phyloP scores from a whole-genome alignment of 2,329 filamentous ascomycete species.

The Talaromyces amestolkiae region DNA sequence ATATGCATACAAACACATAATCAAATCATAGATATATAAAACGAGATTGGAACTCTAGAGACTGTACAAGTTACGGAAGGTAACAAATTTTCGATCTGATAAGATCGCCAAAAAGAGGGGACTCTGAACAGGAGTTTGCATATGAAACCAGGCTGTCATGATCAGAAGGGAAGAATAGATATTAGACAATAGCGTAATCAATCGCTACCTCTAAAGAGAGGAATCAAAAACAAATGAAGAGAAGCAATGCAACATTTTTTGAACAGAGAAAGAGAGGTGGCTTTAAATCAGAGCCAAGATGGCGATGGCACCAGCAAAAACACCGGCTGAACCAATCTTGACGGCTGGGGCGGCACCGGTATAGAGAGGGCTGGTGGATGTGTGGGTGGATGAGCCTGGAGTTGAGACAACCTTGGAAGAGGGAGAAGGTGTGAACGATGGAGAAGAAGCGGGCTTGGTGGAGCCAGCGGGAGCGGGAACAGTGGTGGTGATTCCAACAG shows the following conservation, averaged over 20 bases:
- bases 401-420: background rate
- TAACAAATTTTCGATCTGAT: background rate
- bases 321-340: conserved; percentile 7
- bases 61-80: conserved; percentile 8
- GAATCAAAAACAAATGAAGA: background rate
- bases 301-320: conserved; percentile 10
- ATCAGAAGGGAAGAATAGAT: conserved; percentile 8
- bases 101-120: conserved; percentile 1
- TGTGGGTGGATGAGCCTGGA: conserved; percentile 10
- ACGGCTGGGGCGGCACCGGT: conserved; percentile 12
- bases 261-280: background rate
- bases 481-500: background rate
- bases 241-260: background rate
- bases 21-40: background rate
- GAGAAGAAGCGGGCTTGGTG: background rate
- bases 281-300: conserved; percentile 13
- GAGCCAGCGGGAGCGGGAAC: background rate
- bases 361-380: conserved; percentile 6
- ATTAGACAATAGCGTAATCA: conserved; percentile 18
- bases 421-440: background rate
- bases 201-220: conserved; percentile 15
- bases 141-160: background rate
- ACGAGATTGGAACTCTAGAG: background rate
- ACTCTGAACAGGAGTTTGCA: background rate
- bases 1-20: background rate